Evolutionary conservation across 2,329 filamentous ascomycete species (phyloP).

Genomic region (Botrytis hyacinthi): DNA sequence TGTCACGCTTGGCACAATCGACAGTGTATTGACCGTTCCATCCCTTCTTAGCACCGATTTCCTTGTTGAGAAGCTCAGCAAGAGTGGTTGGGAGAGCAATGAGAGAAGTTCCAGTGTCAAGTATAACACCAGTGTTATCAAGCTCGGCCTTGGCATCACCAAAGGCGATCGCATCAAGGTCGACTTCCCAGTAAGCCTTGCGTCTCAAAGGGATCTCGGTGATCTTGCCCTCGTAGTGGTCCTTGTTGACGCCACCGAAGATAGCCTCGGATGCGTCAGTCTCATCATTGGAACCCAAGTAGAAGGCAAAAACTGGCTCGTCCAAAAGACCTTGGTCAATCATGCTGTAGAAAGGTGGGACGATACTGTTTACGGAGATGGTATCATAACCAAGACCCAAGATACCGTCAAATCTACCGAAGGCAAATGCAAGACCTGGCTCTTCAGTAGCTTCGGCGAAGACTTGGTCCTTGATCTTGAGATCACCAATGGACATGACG

Average conservation of each 20-base stretch:
- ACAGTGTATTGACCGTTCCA: conserved; percentile 96
- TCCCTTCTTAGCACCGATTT: conserved; percentile 97
- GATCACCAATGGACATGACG: conserved; percentile 79
- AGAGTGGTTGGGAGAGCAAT: conserved; percentile 90
- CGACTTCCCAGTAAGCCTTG: conserved; percentile 99
- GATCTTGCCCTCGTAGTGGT: conserved; percentile 80
- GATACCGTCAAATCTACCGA: conserved; percentile 96
- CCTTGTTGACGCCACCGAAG: conserved; percentile 85
- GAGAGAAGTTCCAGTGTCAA: conserved; percentile 97
- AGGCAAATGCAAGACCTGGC: conserved; percentile 95
- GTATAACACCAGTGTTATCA: conserved; percentile 91
- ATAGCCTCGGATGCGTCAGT: conserved; percentile 78
- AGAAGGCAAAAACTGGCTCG: conserved; percentile 93
- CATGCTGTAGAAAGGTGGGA: conserved; percentile 96
- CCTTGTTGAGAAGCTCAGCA: conserved; percentile 93
- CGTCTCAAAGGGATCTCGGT: conserved; percentile 91
- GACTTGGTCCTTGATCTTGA: conserved; percentile 83
- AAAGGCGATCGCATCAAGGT: conserved; percentile 87
- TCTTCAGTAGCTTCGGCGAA: conserved; percentile 96
- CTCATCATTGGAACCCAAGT: conserved; percentile 70
- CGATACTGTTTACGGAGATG: conserved; percentile 94
- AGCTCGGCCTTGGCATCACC: conserved; percentile 84
- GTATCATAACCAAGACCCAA: conserved; percentile 91
- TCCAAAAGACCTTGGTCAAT: conserved; percentile 85
- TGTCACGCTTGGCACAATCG: conserved; percentile 80